phyloP scores from a whole-genome alignment of 306 rosid species.

The Comarum palustre region DNA sequence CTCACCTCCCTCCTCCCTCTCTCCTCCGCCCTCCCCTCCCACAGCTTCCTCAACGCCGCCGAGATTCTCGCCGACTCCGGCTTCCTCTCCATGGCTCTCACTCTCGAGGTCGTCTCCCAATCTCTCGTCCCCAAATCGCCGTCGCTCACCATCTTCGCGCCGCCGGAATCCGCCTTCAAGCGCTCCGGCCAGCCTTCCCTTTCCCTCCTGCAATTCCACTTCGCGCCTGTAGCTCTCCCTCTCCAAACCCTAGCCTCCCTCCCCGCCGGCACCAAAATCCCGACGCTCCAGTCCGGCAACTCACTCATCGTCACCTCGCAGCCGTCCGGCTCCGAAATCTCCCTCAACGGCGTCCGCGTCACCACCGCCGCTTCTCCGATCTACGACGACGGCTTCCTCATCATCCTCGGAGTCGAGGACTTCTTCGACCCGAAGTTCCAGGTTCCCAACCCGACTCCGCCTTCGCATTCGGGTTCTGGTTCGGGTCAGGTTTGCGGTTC shows the following conservation, averaged over 20 bases:
- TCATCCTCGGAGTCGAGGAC: slow-evolving; percentile 49
- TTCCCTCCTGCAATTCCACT: slow-evolving; percentile 66
- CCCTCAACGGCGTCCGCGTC: slow-evolving; percentile 48
- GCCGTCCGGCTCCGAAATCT: slow-evolving; percentile 21
- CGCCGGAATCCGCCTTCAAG: slow-evolving; percentile 61
- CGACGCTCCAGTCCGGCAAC: slow-evolving; percentile 45
- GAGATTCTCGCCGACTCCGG: slow-evolving; percentile 68
- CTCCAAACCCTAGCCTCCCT: slow-evolving; percentile 50
- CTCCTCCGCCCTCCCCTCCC: slow-evolving; percentile 42
- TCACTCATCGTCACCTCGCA: slow-evolving; percentile 53
- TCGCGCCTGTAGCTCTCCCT: slow-evolving; percentile 45
- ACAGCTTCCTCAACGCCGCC: slow-evolving; percentile 52
- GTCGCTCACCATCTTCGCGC: slow-evolving; percentile 76
- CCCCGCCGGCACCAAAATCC: slow-evolving; percentile 57
- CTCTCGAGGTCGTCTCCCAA: slow-evolving; percentile 53
- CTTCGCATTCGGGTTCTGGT: too few species aligned
- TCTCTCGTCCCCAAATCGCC: slow-evolving; percentile 42
- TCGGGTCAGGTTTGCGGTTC: slow-evolving; percentile 26
- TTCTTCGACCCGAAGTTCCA: slow-evolving; percentile 55
- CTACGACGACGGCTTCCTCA: slow-evolving; percentile 54
- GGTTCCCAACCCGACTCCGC: slow-evolving; percentile 18
- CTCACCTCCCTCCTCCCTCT: slow-evolving; percentile 31
- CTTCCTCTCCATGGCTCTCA: slow-evolving; percentile 67
- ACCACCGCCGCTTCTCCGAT: slow-evolving; percentile 35
- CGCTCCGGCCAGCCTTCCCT: slow-evolving; percentile 71